Percentiles rank a stretch among this genome's conserved stretches.
These are phyloP conservation scores for Xanthoparmelia taractica DNA, from an alignment of 495 filamentous ascomycete species.

Conservation along the genomic window DNA sequence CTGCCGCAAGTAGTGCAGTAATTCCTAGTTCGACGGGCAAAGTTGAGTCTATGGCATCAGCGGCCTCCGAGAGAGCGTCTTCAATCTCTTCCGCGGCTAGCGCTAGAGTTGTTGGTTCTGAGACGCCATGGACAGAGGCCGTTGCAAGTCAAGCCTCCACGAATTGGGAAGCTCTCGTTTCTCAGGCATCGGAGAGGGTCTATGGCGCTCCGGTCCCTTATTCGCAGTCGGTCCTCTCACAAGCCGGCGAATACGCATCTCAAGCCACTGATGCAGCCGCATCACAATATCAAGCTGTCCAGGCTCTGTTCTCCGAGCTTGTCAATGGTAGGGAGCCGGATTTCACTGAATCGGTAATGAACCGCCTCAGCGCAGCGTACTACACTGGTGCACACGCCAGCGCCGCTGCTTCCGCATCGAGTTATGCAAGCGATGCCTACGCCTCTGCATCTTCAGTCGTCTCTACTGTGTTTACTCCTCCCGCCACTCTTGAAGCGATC, in stretches of 20 bases:
- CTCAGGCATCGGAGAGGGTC: slow-evolving; percentile 59
- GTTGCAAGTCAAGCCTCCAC: slow-evolving; percentile 45
- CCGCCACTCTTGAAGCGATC: slow-evolving; percentile 52
- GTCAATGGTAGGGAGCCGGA: slow-evolving; percentile 69
- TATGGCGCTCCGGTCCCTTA: slow-evolving; percentile 67
- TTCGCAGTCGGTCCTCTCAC: slow-evolving; percentile 45
- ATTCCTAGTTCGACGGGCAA: slow-evolving; percentile 41
- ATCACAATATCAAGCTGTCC: slow-evolving; percentile 60
- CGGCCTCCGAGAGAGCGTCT: slow-evolving; percentile 30
- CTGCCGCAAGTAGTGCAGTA: slow-evolving; percentile 41
- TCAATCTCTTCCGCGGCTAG: slow-evolving; percentile 34
- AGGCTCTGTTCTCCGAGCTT: slow-evolving; percentile 67
- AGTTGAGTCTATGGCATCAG: slow-evolving; percentile 37
- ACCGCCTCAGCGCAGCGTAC: slow-evolving; percentile 58
- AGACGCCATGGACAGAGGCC: slow-evolving; percentile 39
- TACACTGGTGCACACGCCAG: slow-evolving; percentile 46
- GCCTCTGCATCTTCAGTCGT: slow-evolving; percentile 50
- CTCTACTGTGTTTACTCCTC: slow-evolving; percentile 46
- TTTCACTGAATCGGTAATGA: slow-evolving; percentile 75
- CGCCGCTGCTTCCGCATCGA: slow-evolving; percentile 45
- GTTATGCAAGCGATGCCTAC: slow-evolving; percentile 50
- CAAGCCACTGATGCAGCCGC: slow-evolving; percentile 45
- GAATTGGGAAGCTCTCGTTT: slow-evolving; percentile 62
- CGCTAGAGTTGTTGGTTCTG: slow-evolving; percentile 37
- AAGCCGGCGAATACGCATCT: slow-evolving; percentile 49